Evolutionary conservation across 2,329 filamentous ascomycete species (phyloP).

Genomic region (Nigrograna mackinnonii): DNA sequence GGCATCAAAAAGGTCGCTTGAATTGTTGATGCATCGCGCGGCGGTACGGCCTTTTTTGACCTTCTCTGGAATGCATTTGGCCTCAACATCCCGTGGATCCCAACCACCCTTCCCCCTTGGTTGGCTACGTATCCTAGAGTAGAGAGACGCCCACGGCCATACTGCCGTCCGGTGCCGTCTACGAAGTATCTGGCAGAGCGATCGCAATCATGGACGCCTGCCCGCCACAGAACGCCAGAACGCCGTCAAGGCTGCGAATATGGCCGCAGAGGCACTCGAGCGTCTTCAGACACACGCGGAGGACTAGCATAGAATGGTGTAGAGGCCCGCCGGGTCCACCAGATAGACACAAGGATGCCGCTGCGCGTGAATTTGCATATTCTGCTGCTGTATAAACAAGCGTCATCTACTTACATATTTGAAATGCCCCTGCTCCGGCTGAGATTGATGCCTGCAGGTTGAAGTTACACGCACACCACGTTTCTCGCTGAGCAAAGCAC

Average conservation of each 20-base stretch:
- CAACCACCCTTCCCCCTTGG: too few species aligned
- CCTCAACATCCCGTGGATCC: too few species aligned
- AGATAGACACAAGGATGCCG: slow-evolving; percentile 36
- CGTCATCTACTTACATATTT: slow-evolving; percentile 30
- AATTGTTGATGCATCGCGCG: slow-evolving; percentile 4
- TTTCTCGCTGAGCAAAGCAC: slow-evolving; percentile 17
- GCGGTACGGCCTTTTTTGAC: too few species aligned
- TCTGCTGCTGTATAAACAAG: slow-evolving; percentile 24
- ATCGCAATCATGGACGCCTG: slow-evolving; percentile 5
- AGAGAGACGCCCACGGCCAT: too few species aligned
- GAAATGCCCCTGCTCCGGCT: slow-evolving; percentile 30
- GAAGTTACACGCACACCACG: slow-evolving; percentile 22
- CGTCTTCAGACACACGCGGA: slow-evolving; percentile 27
- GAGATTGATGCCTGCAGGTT: slow-evolving; percentile 18
- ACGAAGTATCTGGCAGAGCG: slow-evolving; percentile 7
- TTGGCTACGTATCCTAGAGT: too few species aligned
- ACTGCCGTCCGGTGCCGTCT: too few species aligned
- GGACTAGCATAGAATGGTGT: slow-evolving; percentile 26
- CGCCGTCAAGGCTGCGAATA: slow-evolving; percentile 32
- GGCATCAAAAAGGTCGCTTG: slow-evolving; percentile 10
- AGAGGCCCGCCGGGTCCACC: slow-evolving; percentile 26
- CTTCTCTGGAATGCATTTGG: too few species aligned
- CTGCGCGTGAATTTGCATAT: slow-evolving; percentile 23
- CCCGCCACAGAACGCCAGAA: slow-evolving; percentile 39
- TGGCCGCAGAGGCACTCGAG: slow-evolving; percentile 33